phyloP scores from a whole-genome alignment of 106 monocot species.

The Phalaenopsis equestris region DNA sequence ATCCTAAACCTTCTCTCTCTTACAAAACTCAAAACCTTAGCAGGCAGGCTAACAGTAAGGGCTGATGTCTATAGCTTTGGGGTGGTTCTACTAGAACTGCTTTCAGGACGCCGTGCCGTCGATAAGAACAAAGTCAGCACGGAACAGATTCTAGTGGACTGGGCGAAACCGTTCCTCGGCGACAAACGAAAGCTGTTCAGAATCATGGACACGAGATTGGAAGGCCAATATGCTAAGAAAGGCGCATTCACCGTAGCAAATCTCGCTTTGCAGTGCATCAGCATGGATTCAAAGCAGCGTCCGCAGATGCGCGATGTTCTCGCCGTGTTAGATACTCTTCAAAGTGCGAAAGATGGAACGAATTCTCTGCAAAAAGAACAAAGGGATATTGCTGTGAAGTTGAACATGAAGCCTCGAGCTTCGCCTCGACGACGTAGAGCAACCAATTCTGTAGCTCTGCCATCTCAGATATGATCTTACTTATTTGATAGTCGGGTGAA shows the following conservation, averaged over 20 bases:
- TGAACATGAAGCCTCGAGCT: neutral
- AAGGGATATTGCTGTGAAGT: neutral
- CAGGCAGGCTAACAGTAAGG: slow-evolving; percentile 69
- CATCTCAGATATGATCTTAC: neutral
- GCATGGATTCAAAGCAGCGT: slow-evolving; percentile 45
- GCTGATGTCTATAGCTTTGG: slow-evolving; percentile 98
- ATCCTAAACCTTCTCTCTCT: neutral
- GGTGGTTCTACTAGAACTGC: slow-evolving; percentile 66
- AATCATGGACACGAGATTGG: slow-evolving; percentile 72
- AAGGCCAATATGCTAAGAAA: slow-evolving; percentile 70
- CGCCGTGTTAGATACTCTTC: slow-evolving; percentile 46
- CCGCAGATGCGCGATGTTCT: slow-evolving; percentile 75
- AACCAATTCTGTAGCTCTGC: neutral
- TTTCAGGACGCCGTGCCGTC: slow-evolving; percentile 64
- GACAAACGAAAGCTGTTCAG: slow-evolving; percentile 61
- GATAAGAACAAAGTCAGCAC: slow-evolving; percentile 47
- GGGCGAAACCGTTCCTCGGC: slow-evolving; percentile 49
- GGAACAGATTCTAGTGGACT: slow-evolving; percentile 75
- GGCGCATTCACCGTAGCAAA: slow-evolving; percentile 42
- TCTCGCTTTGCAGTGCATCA: slow-evolving; percentile 59
- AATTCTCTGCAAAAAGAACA: neutral
- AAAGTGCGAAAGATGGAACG: slow-evolving; percentile 28
- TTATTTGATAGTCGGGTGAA: neutral
- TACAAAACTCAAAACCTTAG: neutral
- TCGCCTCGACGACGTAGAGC: neutral